Conservation (phyloP, 2,329 filamentous ascomycete genomes). For the Reticulascus tulasneorum region DNA sequence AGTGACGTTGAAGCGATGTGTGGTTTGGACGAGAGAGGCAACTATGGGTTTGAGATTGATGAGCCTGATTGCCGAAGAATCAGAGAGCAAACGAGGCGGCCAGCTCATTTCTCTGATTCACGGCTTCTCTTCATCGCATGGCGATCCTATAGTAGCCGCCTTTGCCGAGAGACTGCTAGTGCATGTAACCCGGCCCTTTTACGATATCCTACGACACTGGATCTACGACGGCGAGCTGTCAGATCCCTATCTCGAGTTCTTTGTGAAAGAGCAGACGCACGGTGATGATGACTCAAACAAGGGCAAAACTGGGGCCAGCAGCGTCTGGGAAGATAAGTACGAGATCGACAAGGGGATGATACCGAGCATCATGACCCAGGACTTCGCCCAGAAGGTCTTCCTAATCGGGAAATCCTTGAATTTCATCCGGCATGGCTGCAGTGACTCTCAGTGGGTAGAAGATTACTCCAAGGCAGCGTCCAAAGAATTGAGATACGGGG, state of each 20-base stretch:
- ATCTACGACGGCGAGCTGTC: conserved; percentile 97
- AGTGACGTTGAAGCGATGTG: conserved; percentile 90
- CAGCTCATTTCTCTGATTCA: conserved; percentile 93
- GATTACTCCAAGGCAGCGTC: conserved; percentile 90
- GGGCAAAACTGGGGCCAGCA: conserved; percentile 50
- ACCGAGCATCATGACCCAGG: conserved; percentile 85
- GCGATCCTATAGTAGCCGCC: conserved; percentile 87
- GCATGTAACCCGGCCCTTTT: conserved; percentile 90
- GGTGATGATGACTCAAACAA: too few species aligned
- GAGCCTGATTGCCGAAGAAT: conserved; percentile 91
- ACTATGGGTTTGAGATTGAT: conserved; percentile 93
- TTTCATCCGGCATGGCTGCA: conserved; percentile 94
- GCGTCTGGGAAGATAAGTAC: conserved; percentile 98
- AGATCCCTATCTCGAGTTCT: conserved; percentile 95
- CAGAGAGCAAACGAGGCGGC: conserved; percentile 76
- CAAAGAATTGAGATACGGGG: conserved; percentile 86
- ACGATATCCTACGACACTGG: conserved; percentile 93
- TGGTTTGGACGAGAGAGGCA: conserved; percentile 95
- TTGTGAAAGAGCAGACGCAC: conserved; percentile 78
- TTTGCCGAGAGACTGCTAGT: conserved; percentile 87
- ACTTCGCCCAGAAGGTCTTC: conserved; percentile 95
- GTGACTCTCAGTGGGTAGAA: conserved; percentile 92
- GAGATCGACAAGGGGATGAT: conserved; percentile 81
- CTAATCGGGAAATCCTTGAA: conserved; percentile 97
- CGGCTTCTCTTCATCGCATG: conserved; percentile 86